phyloP scores from a whole-genome alignment of 2,329 filamentous ascomycete species.

The Trichoderma guizhouense region DNA sequence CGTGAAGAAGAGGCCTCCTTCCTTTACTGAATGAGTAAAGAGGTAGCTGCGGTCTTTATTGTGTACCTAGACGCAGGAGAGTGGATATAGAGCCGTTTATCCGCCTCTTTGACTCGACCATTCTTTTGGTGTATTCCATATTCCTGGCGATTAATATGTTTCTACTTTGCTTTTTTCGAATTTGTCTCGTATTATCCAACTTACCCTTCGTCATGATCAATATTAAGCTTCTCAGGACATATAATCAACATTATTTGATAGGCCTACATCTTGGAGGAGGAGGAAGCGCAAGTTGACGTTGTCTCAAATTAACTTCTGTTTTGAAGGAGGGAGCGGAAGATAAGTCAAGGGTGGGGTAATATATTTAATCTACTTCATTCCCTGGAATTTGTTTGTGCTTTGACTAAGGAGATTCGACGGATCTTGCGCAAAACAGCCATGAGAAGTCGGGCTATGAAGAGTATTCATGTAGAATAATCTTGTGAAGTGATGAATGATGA shows the following conservation, averaged over 20 bases:
- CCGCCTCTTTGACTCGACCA: fast-evolving
- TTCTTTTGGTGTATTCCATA: neutral
- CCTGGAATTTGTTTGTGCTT: neutral
- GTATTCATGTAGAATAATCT: neutral
- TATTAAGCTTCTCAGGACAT: too few species aligned
- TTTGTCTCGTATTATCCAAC: neutral
- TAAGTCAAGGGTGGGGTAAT: too few species aligned
- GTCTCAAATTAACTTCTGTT: neutral
- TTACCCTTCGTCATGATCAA: too few species aligned
- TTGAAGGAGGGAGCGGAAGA: neutral
- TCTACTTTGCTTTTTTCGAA: neutral
- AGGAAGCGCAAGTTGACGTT: neutral
- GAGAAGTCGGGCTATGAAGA: neutral
- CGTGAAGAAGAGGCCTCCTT: neutral
- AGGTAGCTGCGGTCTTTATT: neutral
- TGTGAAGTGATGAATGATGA: neutral
- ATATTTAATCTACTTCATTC: neutral
- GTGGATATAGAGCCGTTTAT: neutral
- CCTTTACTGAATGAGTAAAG: neutral
- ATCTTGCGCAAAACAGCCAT: neutral
- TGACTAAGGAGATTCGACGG: neutral
- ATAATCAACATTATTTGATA: too few species aligned
- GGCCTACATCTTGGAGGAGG: neutral
- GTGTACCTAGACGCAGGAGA: neutral
- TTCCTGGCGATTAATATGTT: neutral